Evolutionary conservation across 169 alveolate species (phyloP).

Genomic region (Plasmodium gaboni): DNA sequence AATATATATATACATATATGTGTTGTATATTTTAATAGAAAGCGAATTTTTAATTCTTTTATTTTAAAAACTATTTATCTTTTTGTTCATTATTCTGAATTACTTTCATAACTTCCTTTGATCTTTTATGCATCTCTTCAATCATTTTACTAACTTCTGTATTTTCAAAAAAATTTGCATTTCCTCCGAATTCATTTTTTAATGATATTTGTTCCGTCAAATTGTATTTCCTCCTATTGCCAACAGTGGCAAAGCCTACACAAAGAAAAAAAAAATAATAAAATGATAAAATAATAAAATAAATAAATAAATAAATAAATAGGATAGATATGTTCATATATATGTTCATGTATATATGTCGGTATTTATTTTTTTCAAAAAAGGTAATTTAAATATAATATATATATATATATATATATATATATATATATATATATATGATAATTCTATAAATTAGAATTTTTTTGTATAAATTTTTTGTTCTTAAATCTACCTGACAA

Average conservation of each 20-base stretch:
- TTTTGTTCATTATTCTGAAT: slow-evolving; percentile 76
- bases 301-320: no score
- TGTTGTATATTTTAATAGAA: neutral
- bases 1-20: no score
- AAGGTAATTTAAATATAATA: no score
- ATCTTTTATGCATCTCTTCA: slow-evolving; percentile 72
- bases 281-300: no score
- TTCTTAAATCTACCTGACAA: slow-evolving; percentile 79
- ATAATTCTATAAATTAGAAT: no score
- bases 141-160: slow-evolving; percentile 72
- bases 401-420: no score
- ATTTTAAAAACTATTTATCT: neutral
- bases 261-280: neutral
- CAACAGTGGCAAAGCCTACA: slow-evolving; percentile 82
- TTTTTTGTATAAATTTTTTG: no score
- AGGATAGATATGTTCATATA: no score
- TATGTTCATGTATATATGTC: no score
- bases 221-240: slow-evolving; percentile 82
- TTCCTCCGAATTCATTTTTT: slow-evolving; percentile 69
- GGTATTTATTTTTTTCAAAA: no score
- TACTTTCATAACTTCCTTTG: slow-evolving; percentile 78
- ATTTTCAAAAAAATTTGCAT: slow-evolving; percentile 28
- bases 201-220: slow-evolving; percentile 74
- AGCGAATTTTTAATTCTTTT: neutral
- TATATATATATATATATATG: no score